These are phyloP conservation scores for Byssothecium circinans DNA, from an alignment of 2,329 filamentous ascomycete genomes.

Conservation along the genomic window DNA sequence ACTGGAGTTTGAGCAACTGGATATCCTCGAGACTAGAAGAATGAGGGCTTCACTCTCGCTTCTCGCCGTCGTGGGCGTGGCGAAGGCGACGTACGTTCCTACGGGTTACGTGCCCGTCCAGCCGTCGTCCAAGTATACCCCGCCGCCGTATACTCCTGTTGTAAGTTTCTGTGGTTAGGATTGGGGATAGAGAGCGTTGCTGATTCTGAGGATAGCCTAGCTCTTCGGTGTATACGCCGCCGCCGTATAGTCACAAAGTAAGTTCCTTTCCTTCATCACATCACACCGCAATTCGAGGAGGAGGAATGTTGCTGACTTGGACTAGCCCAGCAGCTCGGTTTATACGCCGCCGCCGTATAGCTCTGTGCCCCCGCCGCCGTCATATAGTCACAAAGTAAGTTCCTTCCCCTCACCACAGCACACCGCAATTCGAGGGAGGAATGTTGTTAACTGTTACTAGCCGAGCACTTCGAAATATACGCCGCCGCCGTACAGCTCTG, in stretches of 20 bases:
- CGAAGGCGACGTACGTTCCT: not conserved
- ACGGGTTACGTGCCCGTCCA: not conserved
- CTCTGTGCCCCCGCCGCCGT: slow-evolving; percentile 1
- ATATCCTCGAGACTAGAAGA: not conserved
- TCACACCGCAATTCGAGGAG: too few species aligned
- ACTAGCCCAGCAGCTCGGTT: not conserved
- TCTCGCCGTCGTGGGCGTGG: slow-evolving; percentile 35
- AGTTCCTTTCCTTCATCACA: too few species aligned
- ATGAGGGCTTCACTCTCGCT: slow-evolving; percentile 36
- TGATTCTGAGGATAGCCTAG: slow-evolving; percentile 1
- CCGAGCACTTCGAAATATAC: not conserved
- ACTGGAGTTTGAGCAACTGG: too few species aligned
- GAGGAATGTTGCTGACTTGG: too few species aligned
- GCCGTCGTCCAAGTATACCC: not conserved
- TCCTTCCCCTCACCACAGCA: too few species aligned
- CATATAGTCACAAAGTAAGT: too few species aligned
- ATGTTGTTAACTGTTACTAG: too few species aligned
- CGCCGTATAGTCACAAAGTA: slow-evolving; percentile 1
- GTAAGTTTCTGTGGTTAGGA: not conserved
- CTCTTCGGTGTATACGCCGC: not conserved
- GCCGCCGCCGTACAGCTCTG: not conserved
- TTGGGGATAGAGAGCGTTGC: not conserved
- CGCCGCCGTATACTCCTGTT: slow-evolving; percentile 2
- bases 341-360: not conserved
- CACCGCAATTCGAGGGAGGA: too few species aligned